Percentiles rank a stretch among this genome's conserved stretches.
Evolutionary conservation across 345 rosid species (phyloP).

Genomic region (Erucastrum elatum): DNA sequence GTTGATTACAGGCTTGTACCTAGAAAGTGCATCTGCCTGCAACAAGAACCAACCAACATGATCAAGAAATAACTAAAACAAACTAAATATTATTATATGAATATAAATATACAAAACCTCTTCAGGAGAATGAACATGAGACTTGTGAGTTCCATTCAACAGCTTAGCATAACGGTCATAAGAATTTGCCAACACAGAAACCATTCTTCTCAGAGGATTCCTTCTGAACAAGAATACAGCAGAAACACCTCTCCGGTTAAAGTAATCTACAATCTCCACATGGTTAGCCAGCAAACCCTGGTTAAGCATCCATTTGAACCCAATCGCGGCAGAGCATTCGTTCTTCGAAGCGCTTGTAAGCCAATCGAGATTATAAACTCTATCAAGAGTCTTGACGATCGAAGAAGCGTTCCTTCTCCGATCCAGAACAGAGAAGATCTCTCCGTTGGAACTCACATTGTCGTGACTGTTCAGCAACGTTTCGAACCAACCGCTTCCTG

Average conservation of each 20-base stretch:
- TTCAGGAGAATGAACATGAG: slow-evolving; percentile 90
- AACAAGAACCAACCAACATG: background rate
- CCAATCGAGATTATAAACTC: slow-evolving; percentile 90
- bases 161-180: slow-evolving; percentile 81
- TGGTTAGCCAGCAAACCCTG: slow-evolving; percentile 89
- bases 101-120: slow-evolving; percentile 52
- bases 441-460: slow-evolving; percentile 94
- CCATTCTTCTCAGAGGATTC: slow-evolving; percentile 81
- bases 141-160: slow-evolving; percentile 91
- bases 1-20: slow-evolving; percentile 75
- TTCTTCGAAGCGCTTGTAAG: slow-evolving; percentile 89
- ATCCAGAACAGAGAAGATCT: slow-evolving; percentile 67
- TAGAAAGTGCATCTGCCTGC: slow-evolving; percentile 79
- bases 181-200: slow-evolving; percentile 84
- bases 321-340: slow-evolving; percentile 92
- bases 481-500: slow-evolving; percentile 99
- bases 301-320: slow-evolving; percentile 99
- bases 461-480: slow-evolving; percentile 86
- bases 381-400: slow-evolving; percentile 65
- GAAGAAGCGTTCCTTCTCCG: slow-evolving; percentile 70
- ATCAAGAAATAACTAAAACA: slow-evolving; percentile 30
- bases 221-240: slow-evolving; percentile 73
- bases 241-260: slow-evolving; percentile 76
- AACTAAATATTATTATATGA: background rate
- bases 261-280: slow-evolving; percentile 64